A percentile compares a stretch with the other conserved stretches of the same genome.
phyloP scores from a whole-genome alignment of 148 eudicot species.

The Silene uniflora region DNA sequence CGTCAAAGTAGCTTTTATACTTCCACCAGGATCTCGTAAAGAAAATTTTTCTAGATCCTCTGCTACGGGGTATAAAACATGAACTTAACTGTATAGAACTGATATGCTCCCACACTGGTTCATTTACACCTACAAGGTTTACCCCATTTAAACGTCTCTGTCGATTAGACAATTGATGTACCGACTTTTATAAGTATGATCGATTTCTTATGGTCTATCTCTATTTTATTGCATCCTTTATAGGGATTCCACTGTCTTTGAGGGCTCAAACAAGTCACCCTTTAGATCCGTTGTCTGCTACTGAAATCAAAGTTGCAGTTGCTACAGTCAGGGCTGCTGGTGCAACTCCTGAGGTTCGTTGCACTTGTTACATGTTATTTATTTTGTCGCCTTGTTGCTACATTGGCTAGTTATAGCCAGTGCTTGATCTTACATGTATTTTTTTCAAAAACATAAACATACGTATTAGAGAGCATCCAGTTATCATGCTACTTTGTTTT shows the following conservation, averaged over 20 bases:
- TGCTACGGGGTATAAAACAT: neutral
- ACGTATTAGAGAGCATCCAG: neutral
- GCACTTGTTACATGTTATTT: neutral
- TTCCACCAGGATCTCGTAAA: too few species aligned
- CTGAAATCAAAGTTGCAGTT: conserved; percentile 82
- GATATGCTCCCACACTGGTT: neutral
- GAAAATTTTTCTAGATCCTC: too few species aligned
- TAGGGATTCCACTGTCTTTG: conserved; percentile 40
- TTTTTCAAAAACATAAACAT: neutral
- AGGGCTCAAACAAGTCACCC: conserved; percentile 77
- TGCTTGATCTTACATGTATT: neutral
- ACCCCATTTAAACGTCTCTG: neutral
- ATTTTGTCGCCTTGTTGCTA: neutral
- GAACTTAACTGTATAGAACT: neutral
- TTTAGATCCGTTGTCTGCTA: conserved; percentile 72
- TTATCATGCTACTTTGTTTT: neutral
- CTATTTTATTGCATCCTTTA: neutral
- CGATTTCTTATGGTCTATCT: neutral
- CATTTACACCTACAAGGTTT: neutral
- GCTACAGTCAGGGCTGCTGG: conserved; percentile 92
- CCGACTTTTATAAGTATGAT: neutral
- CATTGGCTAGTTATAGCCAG: neutral
- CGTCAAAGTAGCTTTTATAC: too few species aligned
- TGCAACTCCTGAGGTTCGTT: conserved; percentile 72
- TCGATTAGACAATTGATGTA: neutral